phyloP scores from a whole-genome alignment of 805 yeast genomes.

The Metschnikowia kofuensis region DNA sequence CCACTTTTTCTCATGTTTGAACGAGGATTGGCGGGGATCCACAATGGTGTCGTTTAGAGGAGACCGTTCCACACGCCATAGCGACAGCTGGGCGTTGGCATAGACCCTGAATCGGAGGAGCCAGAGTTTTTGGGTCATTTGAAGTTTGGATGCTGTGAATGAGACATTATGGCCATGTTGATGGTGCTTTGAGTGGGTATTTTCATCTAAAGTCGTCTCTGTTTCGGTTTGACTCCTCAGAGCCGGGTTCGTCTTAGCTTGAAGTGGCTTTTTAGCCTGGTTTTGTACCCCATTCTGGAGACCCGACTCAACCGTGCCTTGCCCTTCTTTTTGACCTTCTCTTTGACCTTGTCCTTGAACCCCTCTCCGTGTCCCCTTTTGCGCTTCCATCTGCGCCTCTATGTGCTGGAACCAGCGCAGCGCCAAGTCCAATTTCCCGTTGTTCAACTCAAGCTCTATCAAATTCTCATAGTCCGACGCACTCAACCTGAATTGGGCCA shows the following conservation, averaged over 20 bases:
- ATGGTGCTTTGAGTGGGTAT: too few relatives aligned
- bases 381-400: conserved; percentile 21
- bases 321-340: too few relatives aligned
- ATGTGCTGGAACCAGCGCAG: conserved; percentile 37
- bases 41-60: conserved; percentile 18
- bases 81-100: conserved; percentile 30
- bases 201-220: too few relatives aligned
- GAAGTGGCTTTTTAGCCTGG: too few relatives aligned
- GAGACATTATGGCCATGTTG: neutral
- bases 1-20: conserved; percentile 21
- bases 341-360: too few relatives aligned
- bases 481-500: neutral
- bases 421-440: conserved; percentile 39
- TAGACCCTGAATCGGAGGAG: conserved; percentile 29
- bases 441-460: conserved; percentile 32
- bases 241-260: too few relatives aligned
- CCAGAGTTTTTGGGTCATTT: conserved; percentile 37
- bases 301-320: too few relatives aligned
- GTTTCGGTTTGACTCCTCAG: too few relatives aligned
- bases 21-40: conserved; percentile 21
- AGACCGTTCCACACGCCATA: conserved; percentile 28
- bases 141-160: conserved; percentile 4
- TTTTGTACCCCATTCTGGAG: too few relatives aligned
- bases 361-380: too few relatives aligned
- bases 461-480: conserved; percentile 37